A percentile compares a stretch with the other conserved stretches of the same genome.
These are phyloP conservation scores for Tetrapyrgos nigripes DNA, from an alignment of 1,284 basidiomycete species.

Conservation along the genomic window DNA sequence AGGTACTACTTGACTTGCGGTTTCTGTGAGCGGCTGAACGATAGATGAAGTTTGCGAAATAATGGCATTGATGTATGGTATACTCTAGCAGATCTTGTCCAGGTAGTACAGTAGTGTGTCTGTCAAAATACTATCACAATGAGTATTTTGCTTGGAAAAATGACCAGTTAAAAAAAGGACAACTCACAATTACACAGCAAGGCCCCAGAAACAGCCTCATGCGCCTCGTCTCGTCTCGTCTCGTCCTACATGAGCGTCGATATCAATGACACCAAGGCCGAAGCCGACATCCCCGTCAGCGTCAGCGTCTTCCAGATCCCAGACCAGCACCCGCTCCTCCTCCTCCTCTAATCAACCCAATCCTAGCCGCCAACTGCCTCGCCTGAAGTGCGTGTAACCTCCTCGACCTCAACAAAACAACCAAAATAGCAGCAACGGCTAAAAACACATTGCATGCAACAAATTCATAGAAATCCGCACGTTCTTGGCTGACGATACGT, in stretches of 20 bases:
- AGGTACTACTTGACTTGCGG: too few species aligned
- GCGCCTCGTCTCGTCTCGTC: too few species aligned
- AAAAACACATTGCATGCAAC: constrained; percentile 82
- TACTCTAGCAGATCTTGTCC: not conserved
- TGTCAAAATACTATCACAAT: not conserved
- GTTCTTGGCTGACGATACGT: constrained; percentile 78
- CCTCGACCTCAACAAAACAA: constrained; percentile 73
- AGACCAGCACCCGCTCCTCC: too few species aligned
- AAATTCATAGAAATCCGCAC: constrained; percentile 89
- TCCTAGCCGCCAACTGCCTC: constrained; percentile 82
- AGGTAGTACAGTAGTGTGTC: not conserved
- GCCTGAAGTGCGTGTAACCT: constrained; percentile 77
- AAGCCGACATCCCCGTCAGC: too few species aligned
- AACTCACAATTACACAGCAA: not conserved
- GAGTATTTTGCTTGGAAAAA: too few species aligned
- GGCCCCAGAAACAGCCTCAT: too few species aligned
- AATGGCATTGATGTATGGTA: not conserved
- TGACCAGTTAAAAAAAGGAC: not conserved
- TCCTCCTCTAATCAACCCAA: constrained; percentile 57
- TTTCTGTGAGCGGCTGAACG: too few species aligned
- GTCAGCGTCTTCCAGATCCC: not conserved
- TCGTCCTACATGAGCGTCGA: too few species aligned
- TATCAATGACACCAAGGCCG: too few species aligned
- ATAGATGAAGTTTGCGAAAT: not conserved
- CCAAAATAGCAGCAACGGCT: constrained; percentile 64